These are phyloP conservation scores for Xylaria sp. DNA, from an alignment of 2,329 filamentous ascomycete genomes.

Conservation along the genomic window DNA sequence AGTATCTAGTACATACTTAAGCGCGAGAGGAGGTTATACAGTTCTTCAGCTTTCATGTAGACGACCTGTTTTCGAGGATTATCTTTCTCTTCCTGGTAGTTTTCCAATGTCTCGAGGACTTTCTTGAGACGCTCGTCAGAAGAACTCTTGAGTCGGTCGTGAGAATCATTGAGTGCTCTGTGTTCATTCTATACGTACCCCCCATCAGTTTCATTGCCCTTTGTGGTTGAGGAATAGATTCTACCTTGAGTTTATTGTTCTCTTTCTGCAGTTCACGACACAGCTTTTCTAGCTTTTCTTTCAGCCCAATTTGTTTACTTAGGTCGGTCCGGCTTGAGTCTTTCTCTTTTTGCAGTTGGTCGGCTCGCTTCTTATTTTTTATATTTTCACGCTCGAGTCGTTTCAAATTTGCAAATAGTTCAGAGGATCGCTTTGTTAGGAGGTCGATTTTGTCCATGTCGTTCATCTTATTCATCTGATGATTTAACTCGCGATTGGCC, in stretches of 20 bases:
- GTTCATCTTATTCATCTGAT: conserved; percentile 88
- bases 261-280: conserved; percentile 94
- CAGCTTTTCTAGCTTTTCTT: conserved; percentile 96
- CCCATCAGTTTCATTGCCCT: conserved; percentile 27
- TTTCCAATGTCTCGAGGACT: conserved; percentile 82
- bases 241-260: conserved; percentile 96
- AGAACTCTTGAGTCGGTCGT: conserved; percentile 80
- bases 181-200: conserved; percentile 74
- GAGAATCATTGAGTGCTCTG: conserved; percentile 84
- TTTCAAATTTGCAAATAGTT: conserved; percentile 93
- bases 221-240: conserved; percentile 32
- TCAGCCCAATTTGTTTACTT: conserved; percentile 86
- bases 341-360: conserved; percentile 95
- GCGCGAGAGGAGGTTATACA: conserved; percentile 60
- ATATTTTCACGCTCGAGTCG: conserved; percentile 90
- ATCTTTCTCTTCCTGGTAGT: conserved; percentile 85
- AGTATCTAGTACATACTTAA: conserved; percentile 2
- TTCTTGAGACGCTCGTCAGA: conserved; percentile 85
- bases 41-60: conserved; percentile 86
- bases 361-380: conserved; percentile 94
- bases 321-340: conserved; percentile 87
- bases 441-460: conserved; percentile 90
- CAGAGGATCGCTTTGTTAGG: conserved; percentile 87
- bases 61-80: conserved; percentile 79
- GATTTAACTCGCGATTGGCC: conserved; percentile 87